Evolutionary conservation across 495 filamentous ascomycete genomes (phyloP).

Genomic region (Acidomyces sp.): DNA sequence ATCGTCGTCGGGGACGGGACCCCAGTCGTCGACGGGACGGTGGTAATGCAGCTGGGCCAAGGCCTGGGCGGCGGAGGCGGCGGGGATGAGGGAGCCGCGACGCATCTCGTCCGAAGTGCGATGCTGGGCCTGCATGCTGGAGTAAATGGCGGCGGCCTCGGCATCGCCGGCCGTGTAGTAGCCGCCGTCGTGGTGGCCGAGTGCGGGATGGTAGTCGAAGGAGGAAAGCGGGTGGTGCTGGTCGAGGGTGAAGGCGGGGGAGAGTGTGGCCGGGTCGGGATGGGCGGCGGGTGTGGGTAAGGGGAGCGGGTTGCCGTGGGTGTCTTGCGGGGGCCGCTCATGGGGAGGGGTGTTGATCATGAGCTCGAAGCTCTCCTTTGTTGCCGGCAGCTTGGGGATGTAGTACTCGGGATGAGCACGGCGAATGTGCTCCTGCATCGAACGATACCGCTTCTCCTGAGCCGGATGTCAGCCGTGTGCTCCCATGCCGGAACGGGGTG

Average conservation of each 20-base stretch:
- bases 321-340: slow-evolving; percentile 44
- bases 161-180: slow-evolving; percentile 42
- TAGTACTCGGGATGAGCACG: slow-evolving; percentile 96
- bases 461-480: slow-evolving; percentile 1
- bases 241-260: slow-evolving; percentile 19
- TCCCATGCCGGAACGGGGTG: neutral
- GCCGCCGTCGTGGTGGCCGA: slow-evolving; percentile 26
- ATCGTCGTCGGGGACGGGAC: too few relatives aligned
- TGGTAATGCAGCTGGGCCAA: slow-evolving; percentile 78
- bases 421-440: slow-evolving; percentile 98
- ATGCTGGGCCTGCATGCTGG: slow-evolving; percentile 35
- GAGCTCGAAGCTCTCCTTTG: slow-evolving; percentile 91
- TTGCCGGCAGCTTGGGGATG: slow-evolving; percentile 95
- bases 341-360: slow-evolving; percentile 87
- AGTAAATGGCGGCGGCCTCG: slow-evolving; percentile 50
- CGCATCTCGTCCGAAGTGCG: slow-evolving; percentile 55
- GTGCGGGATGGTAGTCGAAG: slow-evolving; percentile 20
- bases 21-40: slow-evolving; percentile 58
- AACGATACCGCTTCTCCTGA: slow-evolving; percentile 94
- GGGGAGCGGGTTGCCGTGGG: slow-evolving; percentile 20
- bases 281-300: slow-evolving; percentile 3
- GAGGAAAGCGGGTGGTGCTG: slow-evolving; percentile 2
- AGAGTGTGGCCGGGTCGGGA: slow-evolving; percentile 17
- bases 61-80: slow-evolving; percentile 71
- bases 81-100: slow-evolving; percentile 46